phyloP scores from a whole-genome alignment of 1,284 basidiomycete genomes.

The Sparassis latifolia region DNA sequence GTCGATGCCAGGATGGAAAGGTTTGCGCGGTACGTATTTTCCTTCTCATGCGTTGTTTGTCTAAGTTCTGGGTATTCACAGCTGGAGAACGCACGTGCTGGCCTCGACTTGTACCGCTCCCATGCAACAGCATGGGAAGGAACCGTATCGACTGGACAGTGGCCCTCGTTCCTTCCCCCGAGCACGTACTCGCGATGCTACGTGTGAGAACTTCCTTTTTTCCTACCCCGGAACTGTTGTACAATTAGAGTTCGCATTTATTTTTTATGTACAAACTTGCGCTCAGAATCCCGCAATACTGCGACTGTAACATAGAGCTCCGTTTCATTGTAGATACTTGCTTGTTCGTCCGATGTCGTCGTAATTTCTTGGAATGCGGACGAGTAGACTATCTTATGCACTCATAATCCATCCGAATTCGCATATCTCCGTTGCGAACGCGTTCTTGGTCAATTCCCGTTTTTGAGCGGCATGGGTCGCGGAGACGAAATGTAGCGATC shows the following conservation, averaged over 20 bases:
- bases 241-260: neutral
- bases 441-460: no score
- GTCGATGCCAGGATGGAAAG: conserved; percentile 63
- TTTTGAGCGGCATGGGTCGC: no score
- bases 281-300: no score
- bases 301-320: no score
- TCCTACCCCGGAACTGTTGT: neutral
- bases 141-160: conserved; percentile 51
- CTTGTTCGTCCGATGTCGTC: no score
- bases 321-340: no score
- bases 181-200: conserved; percentile 76
- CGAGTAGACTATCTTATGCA: no score
- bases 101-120: conserved; percentile 72
- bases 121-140: conserved; percentile 59
- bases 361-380: no score
- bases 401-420: no score
- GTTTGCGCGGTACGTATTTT: conserved; percentile 55
- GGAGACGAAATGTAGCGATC: no score
- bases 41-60: neutral
- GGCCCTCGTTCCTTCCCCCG: conserved; percentile 73
- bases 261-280: neutral
- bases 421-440: no score
- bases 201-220: conserved; percentile 29
- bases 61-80: conserved; percentile 22
- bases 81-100: conserved; percentile 73